A percentile compares a stretch with the other conserved stretches of the same genome.
These are phyloP conservation scores for Debaryomyces nepalensis DNA, from an alignment of 1,139 yeast species.

Conservation along the genomic window DNA sequence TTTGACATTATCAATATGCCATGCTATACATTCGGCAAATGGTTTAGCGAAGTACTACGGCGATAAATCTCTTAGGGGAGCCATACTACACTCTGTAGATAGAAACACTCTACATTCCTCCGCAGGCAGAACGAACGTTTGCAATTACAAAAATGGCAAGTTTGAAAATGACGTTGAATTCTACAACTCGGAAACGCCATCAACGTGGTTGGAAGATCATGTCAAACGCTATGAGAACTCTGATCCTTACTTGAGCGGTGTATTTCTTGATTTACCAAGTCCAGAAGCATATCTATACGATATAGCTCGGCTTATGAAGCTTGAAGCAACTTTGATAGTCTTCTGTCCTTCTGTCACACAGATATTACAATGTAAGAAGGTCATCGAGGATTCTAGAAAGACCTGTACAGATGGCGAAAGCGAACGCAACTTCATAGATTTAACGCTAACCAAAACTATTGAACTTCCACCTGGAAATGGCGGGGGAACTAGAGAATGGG, in stretches of 20 bases:
- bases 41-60: constrained; percentile 7
- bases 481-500: constrained; percentile 10
- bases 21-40: constrained; percentile 9
- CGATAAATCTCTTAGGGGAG: constrained; percentile 2
- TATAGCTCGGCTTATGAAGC: constrained; percentile 7
- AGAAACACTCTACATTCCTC: constrained; percentile 1
- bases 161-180: constrained; percentile 5
- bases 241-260: constrained; percentile 2
- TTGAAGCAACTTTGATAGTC: constrained; percentile 6
- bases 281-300: constrained; percentile 6
- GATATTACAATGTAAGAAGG: constrained; percentile 7
- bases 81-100: constrained; percentile 6
- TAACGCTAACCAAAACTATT: constrained; percentile 5
- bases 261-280: constrained; percentile 7
- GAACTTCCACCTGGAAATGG: constrained; percentile 10
- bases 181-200: constrained; percentile 2
- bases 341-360: constrained; percentile 9
- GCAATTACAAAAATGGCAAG: constrained; percentile 7
- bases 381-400: constrained; percentile 4
- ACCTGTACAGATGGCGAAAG: neutral
- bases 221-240: neutral
- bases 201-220: neutral
- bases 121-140: neutral
- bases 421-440: neutral
- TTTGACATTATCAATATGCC: constrained; percentile 8